Conservation (phyloP, 2,329 filamentous ascomycete genomes). For the Alternaria sp. region DNA sequence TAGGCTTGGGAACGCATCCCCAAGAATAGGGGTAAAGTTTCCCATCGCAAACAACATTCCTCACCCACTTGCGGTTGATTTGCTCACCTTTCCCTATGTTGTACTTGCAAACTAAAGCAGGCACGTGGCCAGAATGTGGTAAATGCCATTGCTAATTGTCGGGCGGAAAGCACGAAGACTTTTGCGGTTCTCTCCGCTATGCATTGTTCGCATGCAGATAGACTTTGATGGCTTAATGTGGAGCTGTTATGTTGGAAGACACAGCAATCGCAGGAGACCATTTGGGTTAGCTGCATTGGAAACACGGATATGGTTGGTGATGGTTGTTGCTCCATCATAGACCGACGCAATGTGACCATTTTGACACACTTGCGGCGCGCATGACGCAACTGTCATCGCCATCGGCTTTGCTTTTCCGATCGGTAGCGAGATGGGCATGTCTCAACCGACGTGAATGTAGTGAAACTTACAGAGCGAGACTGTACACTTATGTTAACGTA, state of each 20-base stretch:
- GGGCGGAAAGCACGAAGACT: not conserved
- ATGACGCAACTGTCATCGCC: constrained; percentile 1
- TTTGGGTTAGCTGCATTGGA: not conserved
- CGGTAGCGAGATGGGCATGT: constrained; percentile 3
- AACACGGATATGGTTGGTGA: not conserved
- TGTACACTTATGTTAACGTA: not conserved
- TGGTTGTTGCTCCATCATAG: not conserved
- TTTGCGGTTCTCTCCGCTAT: not conserved
- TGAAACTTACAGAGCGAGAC: not conserved
- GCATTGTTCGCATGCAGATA: not conserved
- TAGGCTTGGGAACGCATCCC: constrained; percentile 14
- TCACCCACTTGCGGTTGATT: not conserved
- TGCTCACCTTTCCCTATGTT: not conserved
- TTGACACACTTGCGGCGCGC: constrained; percentile 27
- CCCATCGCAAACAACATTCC: not conserved
- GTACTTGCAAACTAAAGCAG: not conserved
- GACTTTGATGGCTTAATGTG: constrained; percentile 1
- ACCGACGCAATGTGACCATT: not conserved
- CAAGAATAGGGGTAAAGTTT: constrained; percentile 30
- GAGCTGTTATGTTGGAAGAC: not conserved
- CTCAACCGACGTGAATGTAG: not conserved
- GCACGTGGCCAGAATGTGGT: not conserved
- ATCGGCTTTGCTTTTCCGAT: constrained; percentile 9
- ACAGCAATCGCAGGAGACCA: not conserved
- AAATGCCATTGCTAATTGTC: not conserved